Evolutionary conservation across 768 basidiomycete species (phyloP).

Genomic region (Agrocybe pediades): DNA sequence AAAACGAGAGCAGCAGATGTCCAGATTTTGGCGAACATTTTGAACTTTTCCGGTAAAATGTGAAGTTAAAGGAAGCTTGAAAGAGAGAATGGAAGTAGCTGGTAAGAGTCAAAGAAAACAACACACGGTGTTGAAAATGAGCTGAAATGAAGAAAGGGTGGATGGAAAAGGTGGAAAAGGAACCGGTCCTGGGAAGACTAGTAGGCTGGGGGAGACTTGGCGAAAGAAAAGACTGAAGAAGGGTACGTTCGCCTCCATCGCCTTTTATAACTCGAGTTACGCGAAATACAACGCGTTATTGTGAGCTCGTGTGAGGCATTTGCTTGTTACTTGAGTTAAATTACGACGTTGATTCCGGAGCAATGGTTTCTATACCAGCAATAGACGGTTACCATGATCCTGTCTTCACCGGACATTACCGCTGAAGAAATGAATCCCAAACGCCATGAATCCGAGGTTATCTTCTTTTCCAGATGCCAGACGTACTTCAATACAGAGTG

Average conservation of each 20-base stretch:
- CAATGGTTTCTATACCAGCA: constrained; percentile 22
- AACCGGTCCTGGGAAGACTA: constrained; percentile 31
- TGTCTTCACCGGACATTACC: background rate
- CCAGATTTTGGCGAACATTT: constrained; percentile 32
- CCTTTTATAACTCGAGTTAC: constrained; percentile 12
- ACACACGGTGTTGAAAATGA: constrained; percentile 18
- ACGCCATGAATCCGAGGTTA: too few relatives aligned
- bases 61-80: constrained; percentile 14
- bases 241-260: background rate
- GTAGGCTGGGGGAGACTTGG: constrained; percentile 16
- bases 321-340: constrained; percentile 2
- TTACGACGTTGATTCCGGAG: constrained; percentile 17
- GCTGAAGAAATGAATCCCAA: too few relatives aligned
- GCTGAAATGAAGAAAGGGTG: constrained; percentile 8
- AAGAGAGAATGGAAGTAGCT: constrained; percentile 8
- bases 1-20: constrained; percentile 31
- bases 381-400: constrained; percentile 5
- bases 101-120: constrained; percentile 6
- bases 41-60: background rate
- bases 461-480: too few relatives aligned
- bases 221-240: constrained; percentile 12
- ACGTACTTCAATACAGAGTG: too few relatives aligned
- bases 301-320: constrained; percentile 2
- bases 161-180: constrained; percentile 18
- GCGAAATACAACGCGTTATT: background rate